phyloP scores from a whole-genome alignment of 2,329 filamentous ascomycete genomes.

The Sporothrix dimorphospora region DNA sequence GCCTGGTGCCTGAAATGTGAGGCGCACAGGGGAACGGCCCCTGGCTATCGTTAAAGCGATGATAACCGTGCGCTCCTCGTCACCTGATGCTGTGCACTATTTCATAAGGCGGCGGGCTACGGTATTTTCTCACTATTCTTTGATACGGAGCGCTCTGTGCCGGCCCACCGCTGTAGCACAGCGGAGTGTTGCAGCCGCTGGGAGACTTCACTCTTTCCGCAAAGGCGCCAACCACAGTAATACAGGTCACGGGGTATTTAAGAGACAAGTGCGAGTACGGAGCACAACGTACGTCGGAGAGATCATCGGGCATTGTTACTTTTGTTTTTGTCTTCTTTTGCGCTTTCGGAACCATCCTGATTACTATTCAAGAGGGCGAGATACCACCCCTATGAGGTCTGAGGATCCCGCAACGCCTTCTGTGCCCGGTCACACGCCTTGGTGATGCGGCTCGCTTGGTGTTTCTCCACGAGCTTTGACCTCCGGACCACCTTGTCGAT shows the following conservation, averaged over 20 bases:
- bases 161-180: too few species aligned
- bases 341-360: not conserved
- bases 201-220: too few species aligned
- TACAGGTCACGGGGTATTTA: too few species aligned
- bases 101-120: too few species aligned
- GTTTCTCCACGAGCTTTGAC: slow-evolving; percentile 58
- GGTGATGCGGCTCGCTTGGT: slow-evolving; percentile 52
- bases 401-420: slow-evolving; percentile 40
- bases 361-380: not conserved
- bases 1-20: slow-evolving; percentile 25
- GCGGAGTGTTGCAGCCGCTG: too few species aligned
- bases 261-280: too few species aligned
- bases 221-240: too few species aligned
- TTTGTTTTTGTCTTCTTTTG: not conserved
- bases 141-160: too few species aligned
- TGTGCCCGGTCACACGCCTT: slow-evolving; percentile 52
- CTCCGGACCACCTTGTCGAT: slow-evolving; percentile 73
- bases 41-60: slow-evolving; percentile 6
- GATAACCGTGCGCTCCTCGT: not conserved
- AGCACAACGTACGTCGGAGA: too few species aligned
- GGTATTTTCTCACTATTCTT: too few species aligned
- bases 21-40: not conserved
- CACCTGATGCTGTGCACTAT: not conserved
- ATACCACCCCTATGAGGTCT: not conserved
- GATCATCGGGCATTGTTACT: not conserved